A percentile compares a stretch with the other conserved stretches of the same genome.
Conservation (phyloP, 2,329 filamentous ascomycete species). For the Lecanicillium sp. region DNA sequence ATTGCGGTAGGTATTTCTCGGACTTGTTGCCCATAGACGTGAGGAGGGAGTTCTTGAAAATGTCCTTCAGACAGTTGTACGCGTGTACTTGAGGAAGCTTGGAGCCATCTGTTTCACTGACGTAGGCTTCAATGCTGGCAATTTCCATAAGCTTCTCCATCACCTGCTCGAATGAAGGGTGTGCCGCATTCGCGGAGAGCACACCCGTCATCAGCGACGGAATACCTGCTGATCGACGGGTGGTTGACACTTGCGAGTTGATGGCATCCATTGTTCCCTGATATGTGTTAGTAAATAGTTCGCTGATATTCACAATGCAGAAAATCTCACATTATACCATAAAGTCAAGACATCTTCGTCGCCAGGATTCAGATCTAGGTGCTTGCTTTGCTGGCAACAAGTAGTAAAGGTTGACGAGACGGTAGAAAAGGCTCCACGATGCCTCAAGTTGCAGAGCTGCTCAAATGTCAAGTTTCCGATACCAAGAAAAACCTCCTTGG, state of each 20-base stretch:
- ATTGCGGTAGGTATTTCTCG: constrained; percentile 65
- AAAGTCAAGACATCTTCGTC: constrained; percentile 43
- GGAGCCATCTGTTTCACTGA: constrained; percentile 51
- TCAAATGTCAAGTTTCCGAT: constrained; percentile 72
- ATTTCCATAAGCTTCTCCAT: constrained; percentile 56
- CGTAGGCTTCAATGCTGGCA: constrained; percentile 43
- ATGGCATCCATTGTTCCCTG: constrained; percentile 64
- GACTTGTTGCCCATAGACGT: constrained; percentile 64
- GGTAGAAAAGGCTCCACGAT: constrained; percentile 88
- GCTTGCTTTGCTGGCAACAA: constrained; percentile 62
- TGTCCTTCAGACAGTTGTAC: constrained; percentile 85
- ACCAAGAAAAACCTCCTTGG: constrained; percentile 47
- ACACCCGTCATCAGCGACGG: constrained; percentile 81
- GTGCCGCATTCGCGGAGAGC: constrained; percentile 54
- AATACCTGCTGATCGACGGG: constrained; percentile 84
- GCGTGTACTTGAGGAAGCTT: constrained; percentile 89
- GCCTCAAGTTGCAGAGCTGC: constrained; percentile 74
- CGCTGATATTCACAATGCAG: background rate
- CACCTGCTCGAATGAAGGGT: constrained; percentile 55
- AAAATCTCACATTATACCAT: constrained; percentile 70
- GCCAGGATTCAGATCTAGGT: constrained; percentile 26
- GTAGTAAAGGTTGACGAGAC: constrained; percentile 80
- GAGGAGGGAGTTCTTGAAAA: constrained; percentile 77
- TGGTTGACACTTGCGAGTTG: constrained; percentile 69
- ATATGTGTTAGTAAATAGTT: constrained; percentile 13